phyloP scores from a whole-genome alignment of 164 flowering plant genomes.

The Malania oleifera region DNA sequence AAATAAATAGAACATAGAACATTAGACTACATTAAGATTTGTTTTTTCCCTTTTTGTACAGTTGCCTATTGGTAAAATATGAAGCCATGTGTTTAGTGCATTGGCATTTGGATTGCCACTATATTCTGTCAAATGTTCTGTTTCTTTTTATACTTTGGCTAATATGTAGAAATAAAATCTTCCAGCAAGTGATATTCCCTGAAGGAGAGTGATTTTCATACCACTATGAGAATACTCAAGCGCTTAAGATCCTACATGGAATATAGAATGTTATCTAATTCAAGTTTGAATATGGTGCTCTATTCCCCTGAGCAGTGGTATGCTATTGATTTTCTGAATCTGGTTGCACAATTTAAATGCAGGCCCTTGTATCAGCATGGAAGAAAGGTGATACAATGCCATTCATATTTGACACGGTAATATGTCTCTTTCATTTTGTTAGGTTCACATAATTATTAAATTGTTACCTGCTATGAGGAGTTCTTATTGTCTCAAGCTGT shows the following conservation, averaged over 20 bases:
- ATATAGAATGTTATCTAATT: neutral
- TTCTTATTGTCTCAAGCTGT: neutral
- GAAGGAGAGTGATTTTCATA: neutral
- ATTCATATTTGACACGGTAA: slow-evolving; percentile 91
- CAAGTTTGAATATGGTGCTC: neutral
- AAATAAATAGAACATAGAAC: too few species aligned
- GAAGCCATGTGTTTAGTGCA: neutral
- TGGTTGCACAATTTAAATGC: slow-evolving; percentile 19
- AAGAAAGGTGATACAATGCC: slow-evolving; percentile 91
- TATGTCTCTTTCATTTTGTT: neutral
- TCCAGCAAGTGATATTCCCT: neutral
- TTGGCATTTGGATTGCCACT: neutral
- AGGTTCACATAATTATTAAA: neutral
- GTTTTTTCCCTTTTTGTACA: too few species aligned
- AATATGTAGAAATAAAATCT: neutral
- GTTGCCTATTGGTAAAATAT: too few species aligned
- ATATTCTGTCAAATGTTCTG: neutral
- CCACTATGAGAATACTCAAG: neutral
- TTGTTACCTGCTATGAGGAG: neutral
- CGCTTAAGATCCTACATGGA: neutral
- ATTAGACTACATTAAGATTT: too few species aligned
- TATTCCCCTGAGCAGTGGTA: neutral
- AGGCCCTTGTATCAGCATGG: slow-evolving; percentile 93
- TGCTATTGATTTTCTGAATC: neutral
- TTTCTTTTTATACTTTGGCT: too few species aligned